Conservation (phyloP, 1,284 basidiomycete genomes). For the Bondarzewia mesenterica region DNA sequence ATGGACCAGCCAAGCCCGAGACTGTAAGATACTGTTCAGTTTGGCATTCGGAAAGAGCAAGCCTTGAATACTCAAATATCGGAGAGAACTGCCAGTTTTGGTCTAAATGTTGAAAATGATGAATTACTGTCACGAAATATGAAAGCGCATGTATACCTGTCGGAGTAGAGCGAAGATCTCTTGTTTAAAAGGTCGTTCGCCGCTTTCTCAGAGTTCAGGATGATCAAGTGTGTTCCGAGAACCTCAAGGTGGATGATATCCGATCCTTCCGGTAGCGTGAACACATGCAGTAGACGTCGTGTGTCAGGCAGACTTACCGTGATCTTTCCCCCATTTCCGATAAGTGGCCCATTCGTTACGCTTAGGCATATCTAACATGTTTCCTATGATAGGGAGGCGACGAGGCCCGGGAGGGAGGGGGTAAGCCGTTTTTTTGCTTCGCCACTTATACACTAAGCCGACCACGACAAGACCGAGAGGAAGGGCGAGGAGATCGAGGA, state of each 20-base stretch:
- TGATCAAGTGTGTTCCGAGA: slow-evolving; percentile 11
- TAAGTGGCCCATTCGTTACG: slow-evolving; percentile 15
- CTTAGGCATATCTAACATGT: slow-evolving; percentile 14
- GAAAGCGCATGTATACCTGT: slow-evolving; percentile 9
- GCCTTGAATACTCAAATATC: slow-evolving; percentile 5
- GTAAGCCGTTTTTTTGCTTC: neutral
- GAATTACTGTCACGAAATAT: neutral
- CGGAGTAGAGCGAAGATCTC: slow-evolving; percentile 14
- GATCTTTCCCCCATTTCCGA: slow-evolving; percentile 12
- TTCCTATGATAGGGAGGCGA: slow-evolving; percentile 18
- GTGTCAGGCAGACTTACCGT: slow-evolving; percentile 8
- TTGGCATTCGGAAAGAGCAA: neutral
- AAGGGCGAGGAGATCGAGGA: no score
- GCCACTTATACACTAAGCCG: no score
- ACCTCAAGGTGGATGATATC: slow-evolving; percentile 8
- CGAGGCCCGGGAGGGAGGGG: slow-evolving; percentile 15
- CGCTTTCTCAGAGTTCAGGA: slow-evolving; percentile 20
- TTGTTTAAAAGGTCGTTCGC: slow-evolving; percentile 29
- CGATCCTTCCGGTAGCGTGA: slow-evolving; percentile 2
- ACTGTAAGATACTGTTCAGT: slow-evolving; percentile 1
- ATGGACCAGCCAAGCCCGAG: slow-evolving; percentile 11
- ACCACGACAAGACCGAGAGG: no score
- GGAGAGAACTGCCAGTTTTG: slow-evolving; percentile 7
- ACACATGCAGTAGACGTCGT: neutral
- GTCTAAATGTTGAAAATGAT: slow-evolving; percentile 4